These are phyloP conservation scores for Aspergillus diversus DNA, from an alignment of 495 filamentous ascomycete genomes.

Conservation along the genomic window DNA sequence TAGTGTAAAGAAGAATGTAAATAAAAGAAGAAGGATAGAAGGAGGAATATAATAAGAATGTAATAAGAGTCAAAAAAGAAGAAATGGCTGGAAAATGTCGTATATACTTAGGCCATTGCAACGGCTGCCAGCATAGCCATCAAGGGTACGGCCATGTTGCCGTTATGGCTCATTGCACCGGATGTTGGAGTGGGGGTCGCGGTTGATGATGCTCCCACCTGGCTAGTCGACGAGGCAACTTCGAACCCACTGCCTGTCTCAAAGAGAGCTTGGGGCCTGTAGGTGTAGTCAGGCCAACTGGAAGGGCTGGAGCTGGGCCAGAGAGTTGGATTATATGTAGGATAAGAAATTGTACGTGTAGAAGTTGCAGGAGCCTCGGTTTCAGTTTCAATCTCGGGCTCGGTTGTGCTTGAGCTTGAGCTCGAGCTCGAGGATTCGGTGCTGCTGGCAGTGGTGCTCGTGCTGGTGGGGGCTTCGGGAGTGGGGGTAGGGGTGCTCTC, in stretches of 20 bases:
- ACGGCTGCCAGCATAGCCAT: conserved; percentile 16
- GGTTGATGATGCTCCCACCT: conserved; percentile 8
- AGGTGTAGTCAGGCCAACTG: conserved; percentile 33
- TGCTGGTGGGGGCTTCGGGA: conserved; percentile 20
- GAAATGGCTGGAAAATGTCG: too few species aligned
- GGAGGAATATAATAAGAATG: conserved; percentile 27
- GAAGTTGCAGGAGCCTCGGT: conserved; percentile 23
- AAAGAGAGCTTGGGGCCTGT: conserved; percentile 39
- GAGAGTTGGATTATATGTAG: conserved; percentile 31
- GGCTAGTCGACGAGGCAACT: conserved; percentile 11
- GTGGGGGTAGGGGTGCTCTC: conserved; percentile 21
- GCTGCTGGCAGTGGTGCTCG: conserved; percentile 22
- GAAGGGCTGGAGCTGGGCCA: conserved; percentile 28
- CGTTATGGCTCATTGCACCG: conserved; percentile 16
- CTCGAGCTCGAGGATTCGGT: conserved; percentile 19
- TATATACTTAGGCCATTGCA: conserved; percentile 14
- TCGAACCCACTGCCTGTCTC: conserved; percentile 26
- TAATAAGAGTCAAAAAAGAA: conserved; percentile 28
- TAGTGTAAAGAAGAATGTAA: conserved; percentile 24
- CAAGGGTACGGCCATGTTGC: conserved; percentile 10
- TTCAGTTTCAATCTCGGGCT: conserved; percentile 24
- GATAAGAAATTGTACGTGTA: conserved; percentile 32
- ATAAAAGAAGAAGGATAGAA: conserved; percentile 20
- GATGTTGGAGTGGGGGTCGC: conserved; percentile 17
- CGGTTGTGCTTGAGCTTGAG: conserved; percentile 19